phyloP scores from a whole-genome alignment of 768 basidiomycete species.

The Gloeopeniophorella convolvens region DNA sequence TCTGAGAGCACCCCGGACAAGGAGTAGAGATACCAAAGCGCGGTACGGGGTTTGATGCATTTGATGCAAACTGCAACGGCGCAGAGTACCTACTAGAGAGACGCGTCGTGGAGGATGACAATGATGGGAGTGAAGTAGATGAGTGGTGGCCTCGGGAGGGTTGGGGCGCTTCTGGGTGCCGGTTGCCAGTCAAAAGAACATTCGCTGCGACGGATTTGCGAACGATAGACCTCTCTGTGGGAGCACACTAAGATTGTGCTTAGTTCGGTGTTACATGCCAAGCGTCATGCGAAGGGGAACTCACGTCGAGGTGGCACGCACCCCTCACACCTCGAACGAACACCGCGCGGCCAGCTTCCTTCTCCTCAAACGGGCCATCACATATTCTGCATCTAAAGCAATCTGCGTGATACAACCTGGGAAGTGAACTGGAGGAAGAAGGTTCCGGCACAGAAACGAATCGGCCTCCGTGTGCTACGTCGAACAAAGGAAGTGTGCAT shows the following conservation, averaged over 20 bases:
- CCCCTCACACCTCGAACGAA: constrained; percentile 62
- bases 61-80: constrained; percentile 33
- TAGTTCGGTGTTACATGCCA: not conserved
- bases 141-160: constrained; percentile 14
- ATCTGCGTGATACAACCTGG: constrained; percentile 63
- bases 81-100: constrained; percentile 38
- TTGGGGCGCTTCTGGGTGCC: constrained; percentile 7
- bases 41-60: constrained; percentile 33
- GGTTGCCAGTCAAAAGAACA: constrained; percentile 9
- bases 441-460: constrained; percentile 65
- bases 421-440: constrained; percentile 33
- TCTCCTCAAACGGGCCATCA: constrained; percentile 55
- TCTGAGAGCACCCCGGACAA: constrained; percentile 70
- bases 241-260: constrained; percentile 37
- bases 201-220: constrained; percentile 19
- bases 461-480: constrained; percentile 47
- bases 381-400: constrained; percentile 75
- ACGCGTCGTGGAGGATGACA: constrained; percentile 21
- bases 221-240: constrained; percentile 37
- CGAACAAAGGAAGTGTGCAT: constrained; percentile 55
- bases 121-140: constrained; percentile 22
- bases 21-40: constrained; percentile 54
- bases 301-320: constrained; percentile 61
- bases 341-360: constrained; percentile 53
- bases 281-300: constrained; percentile 20